Conservation (phyloP, 208 protist genomes). For the Phytomonas francai region DNA sequence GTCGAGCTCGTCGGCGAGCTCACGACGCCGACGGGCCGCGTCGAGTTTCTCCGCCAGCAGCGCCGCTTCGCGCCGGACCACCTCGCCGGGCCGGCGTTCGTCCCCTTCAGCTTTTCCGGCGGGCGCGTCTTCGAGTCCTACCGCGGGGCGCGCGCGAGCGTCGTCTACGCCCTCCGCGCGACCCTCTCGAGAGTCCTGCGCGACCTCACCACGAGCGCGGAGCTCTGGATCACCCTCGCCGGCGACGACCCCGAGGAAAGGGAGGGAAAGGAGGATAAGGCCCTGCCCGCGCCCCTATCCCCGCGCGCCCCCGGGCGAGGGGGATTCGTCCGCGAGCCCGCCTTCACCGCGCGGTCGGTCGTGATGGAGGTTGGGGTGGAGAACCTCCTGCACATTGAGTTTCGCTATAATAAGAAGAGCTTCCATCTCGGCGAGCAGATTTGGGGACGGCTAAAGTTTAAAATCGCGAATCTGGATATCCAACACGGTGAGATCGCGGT, state of each 20-base stretch:
- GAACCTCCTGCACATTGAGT: conserved; percentile 87
- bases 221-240: conserved; percentile 71
- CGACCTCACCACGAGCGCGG: conserved; percentile 41
- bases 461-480: conserved; percentile 68
- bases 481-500: conserved; percentile 67
- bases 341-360: conserved; percentile 50
- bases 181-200: conserved; percentile 61
- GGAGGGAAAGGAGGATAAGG: neutral
- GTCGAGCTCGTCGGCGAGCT: conserved; percentile 58
- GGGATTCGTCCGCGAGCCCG: conserved; percentile 70
- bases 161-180: conserved; percentile 59
- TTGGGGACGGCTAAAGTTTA: conserved; percentile 78
- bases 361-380: conserved; percentile 85
- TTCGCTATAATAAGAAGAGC: conserved; percentile 76
- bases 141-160: conserved; percentile 51
- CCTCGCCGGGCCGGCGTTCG: conserved; percentile 23
- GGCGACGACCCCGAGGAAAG: conserved; percentile 34
- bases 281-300: conserved; percentile 11
- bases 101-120: conserved; percentile 71
- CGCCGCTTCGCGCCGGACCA: conserved; percentile 65
- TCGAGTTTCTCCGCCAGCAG: conserved; percentile 58
- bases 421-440: conserved; percentile 75
- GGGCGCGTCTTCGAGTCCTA: conserved; percentile 83
- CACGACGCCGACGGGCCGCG: conserved; percentile 14
- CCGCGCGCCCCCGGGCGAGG: conserved; percentile 45